These are phyloP conservation scores for Bacidia rubella DNA, from an alignment of 495 filamentous ascomycete genomes.

Conservation along the genomic window DNA sequence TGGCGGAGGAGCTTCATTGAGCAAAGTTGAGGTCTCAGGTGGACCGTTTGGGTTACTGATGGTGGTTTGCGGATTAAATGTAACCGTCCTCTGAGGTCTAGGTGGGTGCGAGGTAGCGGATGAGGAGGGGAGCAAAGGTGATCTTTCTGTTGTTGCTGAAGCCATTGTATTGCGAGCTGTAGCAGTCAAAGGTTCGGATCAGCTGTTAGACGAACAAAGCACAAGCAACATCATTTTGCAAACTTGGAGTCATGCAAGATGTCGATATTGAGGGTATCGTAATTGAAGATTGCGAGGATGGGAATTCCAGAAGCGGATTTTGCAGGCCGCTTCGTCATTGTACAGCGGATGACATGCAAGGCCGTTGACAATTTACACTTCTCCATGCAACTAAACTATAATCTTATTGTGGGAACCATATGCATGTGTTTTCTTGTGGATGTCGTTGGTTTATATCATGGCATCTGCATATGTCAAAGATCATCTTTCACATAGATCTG, in stretches of 20 bases:
- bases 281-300: constrained; percentile 19
- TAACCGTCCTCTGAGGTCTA: constrained; percentile 45
- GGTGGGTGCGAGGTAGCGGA: constrained; percentile 21
- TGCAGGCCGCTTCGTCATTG: neutral
- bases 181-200: too few relatives aligned
- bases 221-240: neutral
- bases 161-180: constrained; percentile 1
- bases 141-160: constrained; percentile 29
- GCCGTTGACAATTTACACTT: too few relatives aligned
- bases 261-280: constrained; percentile 2
- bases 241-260: neutral
- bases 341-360: neutral
- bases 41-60: constrained; percentile 41
- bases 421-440: too few relatives aligned
- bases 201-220: neutral
- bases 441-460: too few relatives aligned
- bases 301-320: too few relatives aligned
- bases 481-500: constrained; percentile 12
- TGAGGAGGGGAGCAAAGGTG: constrained; percentile 32
- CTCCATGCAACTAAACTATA: neutral
- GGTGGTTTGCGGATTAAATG: constrained; percentile 54
- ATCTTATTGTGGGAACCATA: too few relatives aligned
- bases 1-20: constrained; percentile 28
- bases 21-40: constrained; percentile 30
- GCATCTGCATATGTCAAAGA: too few relatives aligned